Evolutionary conservation across 176 grass and related monocot species (phyloP).

Genomic region (Phyllostachys edulis): DNA sequence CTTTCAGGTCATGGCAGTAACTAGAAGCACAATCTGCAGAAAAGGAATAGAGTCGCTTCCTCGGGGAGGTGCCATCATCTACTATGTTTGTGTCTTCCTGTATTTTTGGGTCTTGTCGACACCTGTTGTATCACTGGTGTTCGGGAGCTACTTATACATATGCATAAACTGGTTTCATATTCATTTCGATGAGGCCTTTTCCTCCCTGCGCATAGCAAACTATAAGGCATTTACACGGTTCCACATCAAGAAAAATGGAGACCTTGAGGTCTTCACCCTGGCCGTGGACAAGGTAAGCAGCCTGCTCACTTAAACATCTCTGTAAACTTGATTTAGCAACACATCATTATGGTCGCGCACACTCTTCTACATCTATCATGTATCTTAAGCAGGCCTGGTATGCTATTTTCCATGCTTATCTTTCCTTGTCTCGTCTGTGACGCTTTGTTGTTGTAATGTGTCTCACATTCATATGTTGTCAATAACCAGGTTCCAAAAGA

Average conservation of each 20-base stretch:
- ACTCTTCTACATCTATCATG: not conserved
- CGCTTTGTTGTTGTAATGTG: not conserved
- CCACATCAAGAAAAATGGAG: constrained; percentile 79
- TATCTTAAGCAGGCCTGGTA: not conserved
- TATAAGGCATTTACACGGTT: constrained; percentile 88
- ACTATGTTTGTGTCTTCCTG: constrained; percentile 80
- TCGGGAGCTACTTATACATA: constrained; percentile 91
- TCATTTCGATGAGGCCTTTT: constrained; percentile 97
- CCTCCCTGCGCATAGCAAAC: constrained; percentile 91
- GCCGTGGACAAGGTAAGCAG: constrained; percentile 79
- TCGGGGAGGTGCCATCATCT: constrained; percentile 83
- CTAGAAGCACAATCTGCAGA: constrained; percentile 80
- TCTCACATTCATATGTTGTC: not conserved
- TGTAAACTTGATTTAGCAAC: not conserved
- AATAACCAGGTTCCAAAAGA: constrained; percentile 81
- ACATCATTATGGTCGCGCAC: not conserved
- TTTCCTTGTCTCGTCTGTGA: not conserved
- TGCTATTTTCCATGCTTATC: not conserved
- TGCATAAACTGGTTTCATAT: constrained; percentile 98
- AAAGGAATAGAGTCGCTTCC: constrained; percentile 81
- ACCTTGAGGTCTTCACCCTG: constrained; percentile 87
- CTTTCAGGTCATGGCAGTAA: constrained; percentile 91
- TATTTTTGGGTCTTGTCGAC: constrained; percentile 99
- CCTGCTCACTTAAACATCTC: not conserved
- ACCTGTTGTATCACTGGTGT: constrained; percentile 87